Conservation (phyloP, 768 basidiomycete species). For the Suillus clintonianus region DNA sequence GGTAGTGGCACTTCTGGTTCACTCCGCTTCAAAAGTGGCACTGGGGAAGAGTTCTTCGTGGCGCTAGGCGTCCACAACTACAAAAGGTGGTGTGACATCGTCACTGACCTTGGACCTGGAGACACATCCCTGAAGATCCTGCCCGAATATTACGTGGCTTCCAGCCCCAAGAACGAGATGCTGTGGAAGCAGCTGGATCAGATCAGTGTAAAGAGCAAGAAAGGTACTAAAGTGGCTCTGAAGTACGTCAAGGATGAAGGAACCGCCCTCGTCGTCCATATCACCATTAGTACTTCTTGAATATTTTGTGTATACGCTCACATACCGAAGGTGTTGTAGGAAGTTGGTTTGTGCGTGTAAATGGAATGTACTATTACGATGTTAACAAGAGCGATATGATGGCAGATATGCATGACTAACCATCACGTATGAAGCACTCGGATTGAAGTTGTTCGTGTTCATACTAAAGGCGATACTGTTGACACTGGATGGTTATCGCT, state of each 20-base stretch:
- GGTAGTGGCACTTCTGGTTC: conserved; percentile 44
- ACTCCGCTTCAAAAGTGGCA: conserved; percentile 32
- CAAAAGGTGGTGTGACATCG: conserved; percentile 42
- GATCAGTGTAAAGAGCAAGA: not conserved
- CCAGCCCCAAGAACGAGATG: not conserved
- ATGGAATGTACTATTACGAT: not conserved
- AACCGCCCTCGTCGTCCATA: not conserved
- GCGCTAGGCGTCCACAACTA: conserved; percentile 42
- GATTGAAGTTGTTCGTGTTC: too few relatives aligned
- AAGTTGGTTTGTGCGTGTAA: not conserved
- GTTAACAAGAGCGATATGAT: not conserved
- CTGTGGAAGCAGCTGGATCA: not conserved
- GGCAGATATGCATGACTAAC: not conserved
- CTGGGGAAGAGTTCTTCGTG: conserved; percentile 34
- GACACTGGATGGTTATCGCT: too few relatives aligned
- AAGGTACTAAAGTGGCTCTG: not conserved
- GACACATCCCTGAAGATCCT: conserved; percentile 29
- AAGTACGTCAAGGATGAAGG: not conserved
- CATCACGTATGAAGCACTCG: too few relatives aligned
- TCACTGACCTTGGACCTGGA: conserved; percentile 30
- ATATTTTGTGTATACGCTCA: not conserved
- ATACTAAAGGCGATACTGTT: too few relatives aligned
- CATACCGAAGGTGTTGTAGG: not conserved
- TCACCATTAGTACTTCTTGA: not conserved
- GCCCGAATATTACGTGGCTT: not conserved